These are phyloP conservation scores for Lotmaria passim DNA, from an alignment of 208 protist genomes.

Conservation along the genomic window DNA sequence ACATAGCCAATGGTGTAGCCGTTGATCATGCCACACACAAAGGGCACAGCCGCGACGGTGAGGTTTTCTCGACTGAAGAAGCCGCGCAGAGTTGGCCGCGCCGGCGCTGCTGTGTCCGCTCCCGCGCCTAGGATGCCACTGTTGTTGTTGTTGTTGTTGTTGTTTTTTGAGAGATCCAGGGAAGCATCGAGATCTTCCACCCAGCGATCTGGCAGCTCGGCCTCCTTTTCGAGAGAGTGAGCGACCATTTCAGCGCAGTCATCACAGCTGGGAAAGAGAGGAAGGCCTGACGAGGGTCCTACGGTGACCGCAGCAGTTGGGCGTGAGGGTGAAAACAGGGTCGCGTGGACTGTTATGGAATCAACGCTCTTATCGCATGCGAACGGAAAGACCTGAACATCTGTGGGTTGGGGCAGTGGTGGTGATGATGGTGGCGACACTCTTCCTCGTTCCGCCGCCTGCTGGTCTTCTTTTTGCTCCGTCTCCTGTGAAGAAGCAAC, in stretches of 20 bases:
- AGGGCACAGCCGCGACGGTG: not conserved
- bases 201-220: not conserved
- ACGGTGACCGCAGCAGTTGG: too few species aligned
- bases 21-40: not conserved
- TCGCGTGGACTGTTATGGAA: too few species aligned
- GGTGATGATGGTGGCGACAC: too few species aligned
- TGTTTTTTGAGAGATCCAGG: not conserved
- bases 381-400: too few species aligned
- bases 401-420: too few species aligned
- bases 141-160: too few species aligned
- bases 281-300: not conserved
- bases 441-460: too few species aligned
- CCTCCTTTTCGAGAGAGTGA: not conserved
- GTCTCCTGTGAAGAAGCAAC: too few species aligned
- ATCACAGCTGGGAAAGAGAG: not conserved
- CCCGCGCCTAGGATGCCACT: too few species aligned
- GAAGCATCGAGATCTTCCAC: not conserved
- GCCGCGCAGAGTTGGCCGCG: not conserved
- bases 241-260: not conserved
- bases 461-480: too few species aligned
- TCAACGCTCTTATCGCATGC: too few species aligned
- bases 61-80: not conserved
- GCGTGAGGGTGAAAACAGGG: too few species aligned
- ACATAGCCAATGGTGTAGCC: constrained; percentile 11
- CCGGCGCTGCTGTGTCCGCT: not conserved